Base-by-base conservation (phyloP, 371 early-diverging fungal genomes). In the Mortierella sp. region DNA sequence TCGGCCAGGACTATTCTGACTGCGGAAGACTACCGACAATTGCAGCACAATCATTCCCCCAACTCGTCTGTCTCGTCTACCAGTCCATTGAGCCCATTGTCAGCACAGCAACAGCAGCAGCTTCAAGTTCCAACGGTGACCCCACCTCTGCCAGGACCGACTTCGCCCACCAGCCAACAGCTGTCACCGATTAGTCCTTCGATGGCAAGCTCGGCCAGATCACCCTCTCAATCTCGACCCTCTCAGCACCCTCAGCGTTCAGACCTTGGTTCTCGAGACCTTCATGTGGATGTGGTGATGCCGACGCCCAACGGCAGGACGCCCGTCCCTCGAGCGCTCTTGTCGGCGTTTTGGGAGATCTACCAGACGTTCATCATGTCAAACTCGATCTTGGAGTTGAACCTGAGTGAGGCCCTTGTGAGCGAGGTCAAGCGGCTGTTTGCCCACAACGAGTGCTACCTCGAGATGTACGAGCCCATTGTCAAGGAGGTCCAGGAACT, bases 391-490 rank as follows among this genome's bases (percentile, higher is more conserved):
- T 39, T 77, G 58, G 71, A 77, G 41, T 45, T 82, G 45, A 82
- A 82, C 40, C 37, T 82, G 63, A 26, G 34, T 24, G 78, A 71
- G 45, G 14, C 19, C 8, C 37, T 44, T n/a, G 75, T 77, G 39
- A 22, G 48, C 0, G 71, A 82, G 29, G 65, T 82, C 69, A 52
- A 43, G 13, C 19, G 34, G 3, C 37, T 77, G 64, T 82, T 82
- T 67, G 63, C 39, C 52, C 61, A 24, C 19, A 43, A 52, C 19
- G 63, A 58, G 10, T 77, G 78, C 43, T 77, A 74, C n/a, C 63
- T 82, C 22, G 82, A 82, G 66, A 82, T 82, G 82, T 82, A 77
- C 43, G 82, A 77, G 48, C 78, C 82, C 6, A 64, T 82, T 0
- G 74, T 77, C 37, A 61, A 40, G 39, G 75, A 74, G 45, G 77